Evolutionary conservation across 805 yeast species (phyloP).

Genomic region (Kodamaea leandrae): DNA sequence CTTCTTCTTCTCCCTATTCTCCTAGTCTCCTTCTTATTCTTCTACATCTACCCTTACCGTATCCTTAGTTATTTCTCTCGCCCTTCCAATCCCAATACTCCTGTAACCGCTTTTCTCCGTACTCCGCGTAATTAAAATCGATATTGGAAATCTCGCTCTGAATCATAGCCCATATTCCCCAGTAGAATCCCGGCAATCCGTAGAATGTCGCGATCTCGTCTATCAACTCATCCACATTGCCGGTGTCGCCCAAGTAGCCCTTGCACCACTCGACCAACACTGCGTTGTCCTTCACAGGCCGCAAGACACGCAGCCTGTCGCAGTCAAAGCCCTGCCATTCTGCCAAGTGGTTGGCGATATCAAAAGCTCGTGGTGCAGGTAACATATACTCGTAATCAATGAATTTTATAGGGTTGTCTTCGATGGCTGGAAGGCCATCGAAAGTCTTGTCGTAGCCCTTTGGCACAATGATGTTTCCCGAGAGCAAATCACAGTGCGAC

Average conservation of each 20-base stretch:
- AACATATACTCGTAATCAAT: constrained; percentile 74
- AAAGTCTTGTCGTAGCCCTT: constrained; percentile 24
- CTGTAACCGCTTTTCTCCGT: constrained; percentile 55
- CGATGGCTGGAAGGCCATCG: constrained; percentile 16
- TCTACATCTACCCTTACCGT: background rate
- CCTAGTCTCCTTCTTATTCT: background rate
- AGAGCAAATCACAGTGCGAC: constrained; percentile 67
- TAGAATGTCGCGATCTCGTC: constrained; percentile 58
- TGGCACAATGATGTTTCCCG: constrained; percentile 72
- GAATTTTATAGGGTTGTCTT: constrained; percentile 48
- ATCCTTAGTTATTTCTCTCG: constrained; percentile 3
- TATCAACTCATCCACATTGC: constrained; percentile 44
- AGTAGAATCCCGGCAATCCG: constrained; percentile 80
- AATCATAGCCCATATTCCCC: constrained; percentile 84
- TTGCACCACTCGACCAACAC: constrained; percentile 56
- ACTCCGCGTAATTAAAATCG: constrained; percentile 66
- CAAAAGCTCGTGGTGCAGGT: constrained; percentile 72
- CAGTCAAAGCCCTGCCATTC: constrained; percentile 86
- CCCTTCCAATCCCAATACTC: constrained; percentile 73
- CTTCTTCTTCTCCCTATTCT: background rate
- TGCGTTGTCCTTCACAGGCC: constrained; percentile 42
- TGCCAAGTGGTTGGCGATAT: constrained; percentile 70
- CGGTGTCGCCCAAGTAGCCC: constrained; percentile 46
- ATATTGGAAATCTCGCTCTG: constrained; percentile 67
- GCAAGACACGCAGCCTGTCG: constrained; percentile 56